Percentiles rank a stretch among this genome's conserved stretches.
Evolutionary conservation across 306 rosid genomes (phyloP).

Genomic region (Vigna mungo): DNA sequence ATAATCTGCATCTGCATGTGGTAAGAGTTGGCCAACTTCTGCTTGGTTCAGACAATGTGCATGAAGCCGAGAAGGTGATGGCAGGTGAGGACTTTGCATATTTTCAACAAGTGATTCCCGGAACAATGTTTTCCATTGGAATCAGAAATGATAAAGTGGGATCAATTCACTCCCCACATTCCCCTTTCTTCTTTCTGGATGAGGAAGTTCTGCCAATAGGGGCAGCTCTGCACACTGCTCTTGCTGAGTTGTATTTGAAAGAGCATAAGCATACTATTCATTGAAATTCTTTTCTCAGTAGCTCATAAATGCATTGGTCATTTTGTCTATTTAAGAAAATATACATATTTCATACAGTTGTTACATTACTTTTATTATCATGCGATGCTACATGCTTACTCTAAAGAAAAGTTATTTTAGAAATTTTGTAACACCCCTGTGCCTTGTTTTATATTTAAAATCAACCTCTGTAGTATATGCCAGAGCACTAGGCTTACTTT

Average conservation of each 20-base stretch:
- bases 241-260: slow-evolving; percentile 63
- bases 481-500: too few species aligned
- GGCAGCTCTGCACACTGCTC: slow-evolving; percentile 64
- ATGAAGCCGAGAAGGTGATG: slow-evolving; percentile 54
- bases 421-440: too few species aligned
- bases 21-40: slow-evolving; percentile 64
- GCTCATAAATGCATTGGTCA: not conserved
- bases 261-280: slow-evolving; percentile 31
- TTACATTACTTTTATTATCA: not conserved
- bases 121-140: slow-evolving; percentile 58
- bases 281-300: slow-evolving; percentile 18
- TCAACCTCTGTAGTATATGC: too few species aligned
- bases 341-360: not conserved
- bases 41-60: slow-evolving; percentile 67
- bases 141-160: slow-evolving; percentile 73
- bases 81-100: slow-evolving; percentile 79
- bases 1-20: slow-evolving; percentile 64
- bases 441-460: too few species aligned
- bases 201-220: slow-evolving; percentile 73
- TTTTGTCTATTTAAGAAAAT: slow-evolving; percentile 1
- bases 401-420: not conserved
- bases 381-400: not conserved
- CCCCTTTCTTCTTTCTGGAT: slow-evolving; percentile 77
- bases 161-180: slow-evolving; percentile 71
- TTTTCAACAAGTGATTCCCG: slow-evolving; percentile 68